Evolutionary conservation across 2,329 filamentous ascomycete species (phyloP).

Genomic region (Aspergillus chevalieri): DNA sequence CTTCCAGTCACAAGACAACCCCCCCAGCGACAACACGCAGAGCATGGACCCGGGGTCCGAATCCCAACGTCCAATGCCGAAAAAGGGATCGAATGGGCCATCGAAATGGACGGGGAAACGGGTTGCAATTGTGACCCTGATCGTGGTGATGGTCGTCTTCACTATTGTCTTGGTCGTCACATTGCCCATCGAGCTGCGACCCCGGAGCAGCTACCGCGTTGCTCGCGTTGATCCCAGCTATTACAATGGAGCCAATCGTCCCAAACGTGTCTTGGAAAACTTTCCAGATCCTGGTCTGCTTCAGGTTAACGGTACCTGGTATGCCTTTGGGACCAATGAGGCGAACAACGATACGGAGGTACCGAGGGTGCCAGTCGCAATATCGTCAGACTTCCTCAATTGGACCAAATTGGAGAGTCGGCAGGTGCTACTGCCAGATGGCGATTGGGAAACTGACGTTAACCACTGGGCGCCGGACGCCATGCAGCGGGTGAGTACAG

Average conservation of each 20-base stretch:
- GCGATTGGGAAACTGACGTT: constrained; percentile 46
- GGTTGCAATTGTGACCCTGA: neutral
- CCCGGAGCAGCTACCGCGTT: neutral
- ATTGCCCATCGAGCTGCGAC: constrained; percentile 14
- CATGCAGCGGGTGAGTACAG: constrained; percentile 36
- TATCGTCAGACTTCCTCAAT: constrained; percentile 41
- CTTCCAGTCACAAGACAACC: no score
- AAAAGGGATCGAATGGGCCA: constrained; percentile 5
- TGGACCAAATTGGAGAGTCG: constrained; percentile 28
- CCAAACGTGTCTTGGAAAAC: constrained; percentile 17
- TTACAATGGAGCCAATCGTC: constrained; percentile 11
- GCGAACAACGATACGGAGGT: constrained; percentile 10
- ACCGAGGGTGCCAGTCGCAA: constrained; percentile 49
- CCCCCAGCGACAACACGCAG: no score
- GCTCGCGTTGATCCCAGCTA: constrained; percentile 13
- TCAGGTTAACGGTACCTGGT: constrained; percentile 28
- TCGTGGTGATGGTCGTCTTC: neutral
- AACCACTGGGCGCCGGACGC: constrained; percentile 60
- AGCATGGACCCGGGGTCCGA: no score
- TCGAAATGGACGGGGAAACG: neutral
- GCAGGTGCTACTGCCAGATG: constrained; percentile 20
- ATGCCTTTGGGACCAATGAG: constrained; percentile 27
- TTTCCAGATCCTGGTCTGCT: constrained; percentile 27
- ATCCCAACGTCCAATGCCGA: neutral
- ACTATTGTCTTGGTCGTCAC: constrained; percentile 11